Evolutionary conservation across 2,329 filamentous ascomycete genomes (phyloP).

Genomic region (Aspergillus arachidicola): DNA sequence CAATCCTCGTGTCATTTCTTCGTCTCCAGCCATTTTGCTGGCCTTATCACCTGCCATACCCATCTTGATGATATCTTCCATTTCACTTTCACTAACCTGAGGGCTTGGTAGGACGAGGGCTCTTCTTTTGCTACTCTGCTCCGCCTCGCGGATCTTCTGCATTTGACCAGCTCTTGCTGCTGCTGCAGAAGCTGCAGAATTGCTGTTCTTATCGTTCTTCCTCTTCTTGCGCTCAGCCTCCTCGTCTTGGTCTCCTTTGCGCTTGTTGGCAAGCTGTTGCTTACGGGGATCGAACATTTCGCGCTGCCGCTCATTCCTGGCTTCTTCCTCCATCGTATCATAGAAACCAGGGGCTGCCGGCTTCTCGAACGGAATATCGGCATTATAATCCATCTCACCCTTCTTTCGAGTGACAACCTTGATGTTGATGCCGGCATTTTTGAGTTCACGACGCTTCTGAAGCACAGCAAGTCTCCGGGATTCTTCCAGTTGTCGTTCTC

Average conservation of each 20-base stretch:
- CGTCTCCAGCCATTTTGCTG: constrained; percentile 70
- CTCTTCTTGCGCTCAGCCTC: constrained; percentile 77
- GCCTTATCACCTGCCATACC: constrained; percentile 90
- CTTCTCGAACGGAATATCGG: constrained; percentile 97
- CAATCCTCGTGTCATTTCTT: constrained; percentile 84
- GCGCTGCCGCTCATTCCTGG: constrained; percentile 79
- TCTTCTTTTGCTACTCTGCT: constrained; percentile 92
- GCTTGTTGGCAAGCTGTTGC: constrained; percentile 86
- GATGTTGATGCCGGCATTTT: constrained; percentile 97
- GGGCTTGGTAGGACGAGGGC: constrained; percentile 81
- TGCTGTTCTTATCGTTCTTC: constrained; percentile 82
- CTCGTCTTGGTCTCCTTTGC: constrained; percentile 88
- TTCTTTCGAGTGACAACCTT: constrained; percentile 89
- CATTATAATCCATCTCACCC: constrained; percentile 99
- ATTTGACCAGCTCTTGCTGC: constrained; percentile 91
- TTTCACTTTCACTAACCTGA: constrained; percentile 87
- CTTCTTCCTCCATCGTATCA: constrained; percentile 82
- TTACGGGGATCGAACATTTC: constrained; percentile 90
- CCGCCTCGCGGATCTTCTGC: constrained; percentile 92
- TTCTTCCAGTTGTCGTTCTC: constrained; percentile 93
- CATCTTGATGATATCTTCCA: constrained; percentile 99
- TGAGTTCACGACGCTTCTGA: constrained; percentile 94
- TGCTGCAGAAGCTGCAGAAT: constrained; percentile 78
- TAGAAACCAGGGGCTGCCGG: constrained; percentile 87
- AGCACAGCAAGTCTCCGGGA: constrained; percentile 84